Base-by-base conservation (phyloP, 768 basidiomycete genomes). In the Dentipellis sp. region DNA sequence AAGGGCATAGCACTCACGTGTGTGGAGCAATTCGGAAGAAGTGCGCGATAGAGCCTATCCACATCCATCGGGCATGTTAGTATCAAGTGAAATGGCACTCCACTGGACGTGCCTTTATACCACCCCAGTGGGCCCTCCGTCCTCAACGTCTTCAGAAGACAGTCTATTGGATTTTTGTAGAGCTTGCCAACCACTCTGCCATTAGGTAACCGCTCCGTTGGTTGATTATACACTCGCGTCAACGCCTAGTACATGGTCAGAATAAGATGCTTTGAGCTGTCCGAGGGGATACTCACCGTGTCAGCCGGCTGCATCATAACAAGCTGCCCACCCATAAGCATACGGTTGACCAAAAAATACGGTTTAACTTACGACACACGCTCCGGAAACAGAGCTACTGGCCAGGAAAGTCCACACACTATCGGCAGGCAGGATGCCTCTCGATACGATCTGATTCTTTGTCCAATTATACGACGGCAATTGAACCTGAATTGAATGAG, bases 221-320 rank as follows among this genome's bases (percentile, higher is more conserved):
- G 89, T 75, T 95, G 97, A 66, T 97, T 97, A 69, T 98, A 99
- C 80, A 98, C 84, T 56, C 97, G 79, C 7, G 97, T 98, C 50
- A 98, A 71, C 51, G 90, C 87, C 82, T 91, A 63, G 16, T 54
- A 56, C 34, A 45, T 47, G 36, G 21, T 60, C 47, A 59, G 60
- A 35, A 42, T 37, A 23, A 10, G 1, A 50, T 3, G 36, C 4
- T 7, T n/a, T 21, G n/a, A 58, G 19, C 47, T 42, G 42, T 39
- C 16, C 39, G 46, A n/a, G 52, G 69, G 49, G n/a, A n/a, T 67
- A 70, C 75, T 66, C 59, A 84, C 92, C 22, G 91, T 93, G 67
- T 93, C 91, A 8, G 91, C 91, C 8, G 92, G 92, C 70, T 98
- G 95, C 95, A 98, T 97, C 52, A 85, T 87, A 6, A 92, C 65